Evolutionary conservation across 495 filamentous ascomycete species (phyloP).

Genomic region (Podospora fimiseda): DNA sequence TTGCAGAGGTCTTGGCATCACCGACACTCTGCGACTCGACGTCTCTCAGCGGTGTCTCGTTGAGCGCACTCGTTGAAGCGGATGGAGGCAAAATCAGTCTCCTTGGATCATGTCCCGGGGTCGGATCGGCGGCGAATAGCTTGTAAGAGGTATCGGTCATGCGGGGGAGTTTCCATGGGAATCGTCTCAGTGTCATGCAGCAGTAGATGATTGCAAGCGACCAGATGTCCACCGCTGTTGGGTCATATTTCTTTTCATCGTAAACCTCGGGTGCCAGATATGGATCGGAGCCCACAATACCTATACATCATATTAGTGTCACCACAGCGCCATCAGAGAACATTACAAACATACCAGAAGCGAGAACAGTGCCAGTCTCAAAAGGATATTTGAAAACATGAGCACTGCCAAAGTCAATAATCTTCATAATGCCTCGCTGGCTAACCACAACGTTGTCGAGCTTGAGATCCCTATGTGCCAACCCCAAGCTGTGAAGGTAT

Average conservation of each 20-base stretch:
- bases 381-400: conserved; percentile 97
- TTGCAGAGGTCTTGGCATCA: conserved; percentile 5
- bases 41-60: conserved; percentile 30
- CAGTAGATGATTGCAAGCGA: conserved; percentile 98
- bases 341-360: conserved; percentile 60
- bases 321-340: not conserved
- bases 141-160: conserved; percentile 90
- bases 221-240: conserved; percentile 92
- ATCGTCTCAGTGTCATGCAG: conserved; percentile 93
- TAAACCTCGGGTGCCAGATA: conserved; percentile 97
- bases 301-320: conserved; percentile 39
- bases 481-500: conserved; percentile 93
- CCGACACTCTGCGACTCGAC: conserved; percentile 27
- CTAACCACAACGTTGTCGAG: conserved; percentile 98
- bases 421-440: conserved; percentile 97
- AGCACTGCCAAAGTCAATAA: conserved; percentile 98
- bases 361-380: conserved; percentile 81
- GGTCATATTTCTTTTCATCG: conserved; percentile 89
- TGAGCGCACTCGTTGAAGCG: conserved; percentile 32
- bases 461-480: conserved; percentile 94
- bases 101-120: conserved; percentile 46
- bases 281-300: conserved; percentile 95
- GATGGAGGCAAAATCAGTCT: conserved; percentile 36
- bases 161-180: conserved; percentile 95
- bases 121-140: conserved; percentile 76